Evolutionary conservation across 306 rosid genomes (phyloP), one percentile per base, ranked within the genome.

Genomic region (Quercus variabilis): DNA sequence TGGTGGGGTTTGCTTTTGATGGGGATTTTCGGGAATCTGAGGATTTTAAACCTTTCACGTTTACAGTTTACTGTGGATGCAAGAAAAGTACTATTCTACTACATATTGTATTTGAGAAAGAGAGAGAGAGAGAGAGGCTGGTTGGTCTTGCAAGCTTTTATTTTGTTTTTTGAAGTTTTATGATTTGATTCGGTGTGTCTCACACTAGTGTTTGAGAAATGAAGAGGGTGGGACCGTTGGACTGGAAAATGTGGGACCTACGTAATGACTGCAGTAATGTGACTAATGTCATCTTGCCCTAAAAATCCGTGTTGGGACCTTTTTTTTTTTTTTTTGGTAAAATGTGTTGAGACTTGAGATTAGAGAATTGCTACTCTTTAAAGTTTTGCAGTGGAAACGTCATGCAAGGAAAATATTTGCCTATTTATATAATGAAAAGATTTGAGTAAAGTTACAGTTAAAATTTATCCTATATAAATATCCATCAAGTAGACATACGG

Each of bases 11-110:
- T 79, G 25, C 59, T 74, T 43, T 57, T 76, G 76, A 80, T 73
- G 72, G 68, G 68, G 78, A 51, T 14, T 35, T 30, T 74, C 46
- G 11, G 85, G 74, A 84, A 80, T 78, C 83, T 49, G 31, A 12
- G 72, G 43, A 41, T 74, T 84, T 76, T 56, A 52, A 26, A 33
- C 14, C 78, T 43, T 78, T 43, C 33, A 64, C 76, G 82, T 67
- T 77, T 77, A 69, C 65, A 77, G 67, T 67, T 77, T 55, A 30
- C 81, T 20, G 75, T 71, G 21, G 69, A 71, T 64, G 54, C 76
- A 83, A 59, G 82, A 25, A 73, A 74, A 67, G 83, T 18, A 55
- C 28, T 1, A 26, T 38, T 56, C 54, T 49, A 13, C 54, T 12
- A 0, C 14, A 2, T 41, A 41, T 41, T 41, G 46, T 41, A 8